phyloP scores from a whole-genome alignment of 257 asterid genomes.

The Scutellaria barbata region DNA sequence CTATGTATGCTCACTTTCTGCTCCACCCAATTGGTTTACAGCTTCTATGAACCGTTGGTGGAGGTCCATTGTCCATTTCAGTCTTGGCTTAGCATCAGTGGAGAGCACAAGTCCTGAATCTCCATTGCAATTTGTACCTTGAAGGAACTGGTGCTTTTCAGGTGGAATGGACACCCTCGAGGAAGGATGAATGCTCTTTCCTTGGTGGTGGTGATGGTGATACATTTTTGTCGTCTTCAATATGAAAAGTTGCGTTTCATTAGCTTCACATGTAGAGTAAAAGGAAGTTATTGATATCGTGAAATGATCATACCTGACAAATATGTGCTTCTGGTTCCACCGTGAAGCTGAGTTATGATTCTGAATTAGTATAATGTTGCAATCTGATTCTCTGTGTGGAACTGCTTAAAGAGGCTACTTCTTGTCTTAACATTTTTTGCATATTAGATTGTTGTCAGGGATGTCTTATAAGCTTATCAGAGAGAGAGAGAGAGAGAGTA shows the following conservation, averaged over 20 bases:
- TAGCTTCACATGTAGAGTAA: conserved; percentile 35
- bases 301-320: conserved; percentile 51
- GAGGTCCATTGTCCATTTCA: conserved; percentile 94
- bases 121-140: conserved; percentile 63
- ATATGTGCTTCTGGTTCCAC: conserved; percentile 44
- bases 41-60: conserved; percentile 92
- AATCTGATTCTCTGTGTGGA: conserved; percentile 34
- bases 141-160: conserved; percentile 77
- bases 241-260: conserved; percentile 34
- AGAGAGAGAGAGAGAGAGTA: conserved; percentile 21
- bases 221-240: conserved; percentile 57
- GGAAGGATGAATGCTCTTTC: conserved; percentile 57
- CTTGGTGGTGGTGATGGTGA: conserved; percentile 64
- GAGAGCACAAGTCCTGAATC: conserved; percentile 93
- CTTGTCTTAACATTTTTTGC: conserved; percentile 44
- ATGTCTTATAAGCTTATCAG: conserved; percentile 64
- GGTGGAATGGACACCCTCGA: conserved; percentile 63
- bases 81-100: conserved; percentile 96
- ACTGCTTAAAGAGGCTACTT: conserved; percentile 42
- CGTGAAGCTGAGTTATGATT: conserved; percentile 43
- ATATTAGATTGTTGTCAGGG: conserved; percentile 42
- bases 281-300: conserved; percentile 24
- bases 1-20: conserved; percentile 77
- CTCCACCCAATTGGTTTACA: conserved; percentile 97
- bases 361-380: conserved; percentile 33